Evolutionary conservation across 179 eudicot species (phyloP).

Genomic region (Spergularia azorica): DNA sequence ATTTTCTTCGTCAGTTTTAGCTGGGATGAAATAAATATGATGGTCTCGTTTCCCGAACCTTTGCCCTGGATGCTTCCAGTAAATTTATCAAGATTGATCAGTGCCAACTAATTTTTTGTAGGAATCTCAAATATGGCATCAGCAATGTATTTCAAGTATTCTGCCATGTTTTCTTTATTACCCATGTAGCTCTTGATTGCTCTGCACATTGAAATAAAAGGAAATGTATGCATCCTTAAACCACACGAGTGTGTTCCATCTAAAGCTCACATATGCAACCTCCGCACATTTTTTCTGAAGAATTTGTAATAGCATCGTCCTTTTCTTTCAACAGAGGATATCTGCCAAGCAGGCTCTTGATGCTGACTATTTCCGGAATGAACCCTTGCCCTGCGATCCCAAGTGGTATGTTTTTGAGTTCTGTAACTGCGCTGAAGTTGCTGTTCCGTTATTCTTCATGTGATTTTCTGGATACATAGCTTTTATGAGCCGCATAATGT

Average conservation of each 20-base stretch:
- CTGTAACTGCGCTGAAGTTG: neutral
- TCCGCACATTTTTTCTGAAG: neutral
- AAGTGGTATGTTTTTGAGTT: constrained; percentile 44
- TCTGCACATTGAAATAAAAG: neutral
- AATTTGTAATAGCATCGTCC: constrained; percentile 4
- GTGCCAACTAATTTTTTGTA: too few species aligned
- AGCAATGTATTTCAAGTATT: neutral
- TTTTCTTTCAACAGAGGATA: constrained; percentile 53
- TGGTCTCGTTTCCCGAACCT: neutral
- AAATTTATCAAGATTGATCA: neutral
- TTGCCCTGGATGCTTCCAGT: constrained; percentile 8
- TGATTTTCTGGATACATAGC: neutral
- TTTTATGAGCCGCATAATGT: constrained; percentile 6
- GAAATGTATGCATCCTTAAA: neutral
- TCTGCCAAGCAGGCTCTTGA: constrained; percentile 88
- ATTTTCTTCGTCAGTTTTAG: neutral
- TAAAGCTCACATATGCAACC: too few species aligned
- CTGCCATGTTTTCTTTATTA: neutral
- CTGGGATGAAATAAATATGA: neutral
- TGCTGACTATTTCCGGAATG: constrained; percentile 77
- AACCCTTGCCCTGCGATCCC: constrained; percentile 84
- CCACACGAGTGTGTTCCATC: neutral
- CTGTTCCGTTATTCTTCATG: neutral
- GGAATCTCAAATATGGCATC: neutral
- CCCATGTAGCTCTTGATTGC: neutral